Evolutionary conservation across 345 rosid species (phyloP).

Genomic region (Chamaenerion angustifolium): DNA sequence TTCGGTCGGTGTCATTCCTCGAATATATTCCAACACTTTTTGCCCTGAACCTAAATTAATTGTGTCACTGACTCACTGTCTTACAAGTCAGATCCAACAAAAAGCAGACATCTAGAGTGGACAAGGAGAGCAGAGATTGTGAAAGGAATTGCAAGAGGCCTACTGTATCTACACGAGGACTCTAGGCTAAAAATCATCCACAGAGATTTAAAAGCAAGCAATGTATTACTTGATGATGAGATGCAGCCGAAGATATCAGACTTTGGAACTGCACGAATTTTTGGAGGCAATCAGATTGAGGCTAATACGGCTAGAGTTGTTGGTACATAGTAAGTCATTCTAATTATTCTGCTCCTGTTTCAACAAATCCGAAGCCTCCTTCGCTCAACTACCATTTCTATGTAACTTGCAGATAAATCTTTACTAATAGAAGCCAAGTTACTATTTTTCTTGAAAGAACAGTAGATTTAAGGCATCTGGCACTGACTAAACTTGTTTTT

Average conservation of each 20-base stretch:
- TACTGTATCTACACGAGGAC: slow-evolving; percentile 57
- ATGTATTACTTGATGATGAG: slow-evolving; percentile 52
- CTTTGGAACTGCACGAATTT: slow-evolving; percentile 59
- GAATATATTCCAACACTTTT: too few species aligned
- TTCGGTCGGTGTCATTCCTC: slow-evolving; percentile 46
- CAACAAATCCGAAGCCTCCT: too few species aligned
- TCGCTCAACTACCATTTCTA: too few species aligned
- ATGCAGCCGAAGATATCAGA: slow-evolving; percentile 72
- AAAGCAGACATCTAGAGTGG: slow-evolving; percentile 36
- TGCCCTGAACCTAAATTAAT: too few species aligned
- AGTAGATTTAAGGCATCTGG: too few species aligned
- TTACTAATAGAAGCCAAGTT: too few species aligned
- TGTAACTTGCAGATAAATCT: too few species aligned
- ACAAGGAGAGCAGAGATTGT: slow-evolving; percentile 33
- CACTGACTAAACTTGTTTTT: too few species aligned
- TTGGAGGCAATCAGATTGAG: slow-evolving; percentile 32
- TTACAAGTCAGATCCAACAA: slow-evolving; percentile 24
- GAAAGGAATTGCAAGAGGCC: slow-evolving; percentile 66
- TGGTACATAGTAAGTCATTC: slow-evolving; percentile 52
- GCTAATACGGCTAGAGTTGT: slow-evolving; percentile 41
- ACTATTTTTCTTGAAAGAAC: too few species aligned
- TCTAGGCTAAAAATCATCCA: slow-evolving; percentile 62
- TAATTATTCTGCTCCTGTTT: too few species aligned
- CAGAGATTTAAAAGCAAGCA: slow-evolving; percentile 54
- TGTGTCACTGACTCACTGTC: too few species aligned